These are phyloP conservation scores for Alternaria angustiovoidea DNA, from an alignment of 2,329 filamentous ascomycete genomes.

Conservation along the genomic window DNA sequence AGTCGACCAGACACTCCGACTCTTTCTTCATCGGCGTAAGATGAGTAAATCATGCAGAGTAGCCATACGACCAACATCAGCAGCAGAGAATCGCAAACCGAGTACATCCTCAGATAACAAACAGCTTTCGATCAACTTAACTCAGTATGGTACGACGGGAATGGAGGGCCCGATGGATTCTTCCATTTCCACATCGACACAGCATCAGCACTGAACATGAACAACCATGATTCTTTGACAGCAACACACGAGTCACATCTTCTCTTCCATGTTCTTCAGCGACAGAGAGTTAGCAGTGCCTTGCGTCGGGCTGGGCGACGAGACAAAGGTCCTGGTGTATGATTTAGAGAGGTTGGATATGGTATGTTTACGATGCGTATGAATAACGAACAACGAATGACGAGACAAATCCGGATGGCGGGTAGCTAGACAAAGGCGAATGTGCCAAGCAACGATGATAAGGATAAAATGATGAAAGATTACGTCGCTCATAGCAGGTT, in stretches of 20 bases:
- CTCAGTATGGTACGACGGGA: constrained; percentile 20
- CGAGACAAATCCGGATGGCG: not conserved
- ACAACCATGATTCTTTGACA: not conserved
- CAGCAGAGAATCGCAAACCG: constrained; percentile 1
- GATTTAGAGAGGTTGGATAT: constrained; percentile 13
- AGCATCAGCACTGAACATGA: not conserved
- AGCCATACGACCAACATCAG: not conserved
- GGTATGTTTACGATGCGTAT: constrained; percentile 3
- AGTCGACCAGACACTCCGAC: not conserved
- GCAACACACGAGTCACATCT: constrained; percentile 6
- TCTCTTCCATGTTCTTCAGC: constrained; percentile 7
- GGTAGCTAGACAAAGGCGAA: not conserved
- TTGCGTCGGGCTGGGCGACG: constrained; percentile 3
- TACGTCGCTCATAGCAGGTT: not conserved
- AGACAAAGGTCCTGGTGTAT: not conserved
- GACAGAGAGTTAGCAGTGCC: not conserved
- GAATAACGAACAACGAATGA: not conserved
- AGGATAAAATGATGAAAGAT: not conserved
- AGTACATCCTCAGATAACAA: constrained; percentile 16
- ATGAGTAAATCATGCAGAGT: not conserved
- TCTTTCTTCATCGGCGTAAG: constrained; percentile 1
- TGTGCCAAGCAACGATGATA: not conserved
- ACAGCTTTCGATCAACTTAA: constrained; percentile 27
- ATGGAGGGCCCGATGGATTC: not conserved
- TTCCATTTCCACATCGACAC: not conserved